Evolutionary conservation across 352 stramenopile species (phyloP), one percentile per base, ranked within the genome.

Genomic region (Pythium apleroticum): DNA sequence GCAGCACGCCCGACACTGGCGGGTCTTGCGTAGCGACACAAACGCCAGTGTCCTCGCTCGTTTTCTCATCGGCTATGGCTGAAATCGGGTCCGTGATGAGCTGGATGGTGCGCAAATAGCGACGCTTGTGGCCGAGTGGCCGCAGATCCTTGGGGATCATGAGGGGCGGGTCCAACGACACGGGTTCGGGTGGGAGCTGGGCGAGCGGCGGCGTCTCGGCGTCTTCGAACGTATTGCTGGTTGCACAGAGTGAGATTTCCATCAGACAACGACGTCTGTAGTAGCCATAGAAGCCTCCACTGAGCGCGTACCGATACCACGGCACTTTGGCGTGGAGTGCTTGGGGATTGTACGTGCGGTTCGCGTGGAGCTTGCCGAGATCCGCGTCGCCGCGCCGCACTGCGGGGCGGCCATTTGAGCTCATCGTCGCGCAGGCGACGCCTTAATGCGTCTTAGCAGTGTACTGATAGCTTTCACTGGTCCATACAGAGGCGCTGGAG

Each of bases 151-250:
- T 37, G 0, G 82, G 80, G 25, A 91, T 82, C n/a, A 61, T 64
- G n/a, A 91, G 58, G 3, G 82, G 79, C 35, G 77, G 63, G 19
- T 89, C 82, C 52, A 81, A 74, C 37, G 62, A 63, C 17, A 80
- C 25, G 2, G 75, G 75, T 43, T 84, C 72, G 12, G 61, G 68
- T 9, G 78, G 78, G 27, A 86, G 58, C 14, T 78, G 66, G 1
- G 70, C 55, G 19, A 80, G 66, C n/a, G 76, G 70, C 17, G 70
- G 52, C 1, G 64, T 58, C n/a, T 52, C 53, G 1, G 25, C 54
- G 39, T 82, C 71, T 63, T 84, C 78, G 46, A 87, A 86, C 50
- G 82, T 88, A 53, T 91, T 91, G 20, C 80, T 91, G 25, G n/a
- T 25, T 19, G 0, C 14, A 50, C 17, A 39, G n/a, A 6, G 15